phyloP scores from a whole-genome alignment of 306 rosid genomes.

The Begonia peltatifolia region DNA sequence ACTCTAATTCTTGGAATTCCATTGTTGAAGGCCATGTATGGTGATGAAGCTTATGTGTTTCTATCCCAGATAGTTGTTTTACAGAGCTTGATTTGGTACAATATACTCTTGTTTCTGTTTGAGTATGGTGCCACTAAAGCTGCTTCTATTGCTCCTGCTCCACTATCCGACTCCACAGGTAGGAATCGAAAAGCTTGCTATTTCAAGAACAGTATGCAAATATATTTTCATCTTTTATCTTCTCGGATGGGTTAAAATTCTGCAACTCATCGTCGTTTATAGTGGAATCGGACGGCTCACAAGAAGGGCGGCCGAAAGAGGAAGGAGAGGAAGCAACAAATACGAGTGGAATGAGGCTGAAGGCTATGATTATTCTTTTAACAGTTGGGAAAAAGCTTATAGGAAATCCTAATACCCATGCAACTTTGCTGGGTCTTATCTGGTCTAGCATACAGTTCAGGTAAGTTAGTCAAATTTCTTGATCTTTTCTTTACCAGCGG shows the following conservation, averaged over 20 bases:
- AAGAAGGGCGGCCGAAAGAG: slow-evolving; percentile 50
- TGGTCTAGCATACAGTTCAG: slow-evolving; percentile 68
- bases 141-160: slow-evolving; percentile 26
- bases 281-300: slow-evolving; percentile 45
- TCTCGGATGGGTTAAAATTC: not conserved
- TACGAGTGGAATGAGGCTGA: slow-evolving; percentile 22
- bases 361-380: slow-evolving; percentile 38
- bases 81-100: slow-evolving; percentile 89
- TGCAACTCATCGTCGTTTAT: slow-evolving; percentile 8
- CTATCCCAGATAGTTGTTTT: slow-evolving; percentile 69
- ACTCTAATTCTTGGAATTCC: slow-evolving; percentile 80
- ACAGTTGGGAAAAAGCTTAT: slow-evolving; percentile 69
- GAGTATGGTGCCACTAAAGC: slow-evolving; percentile 57
- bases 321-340: slow-evolving; percentile 30
- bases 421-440: slow-evolving; percentile 59
- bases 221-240: too few relatives aligned
- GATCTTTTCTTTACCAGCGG: not conserved
- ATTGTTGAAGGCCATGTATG: slow-evolving; percentile 70
- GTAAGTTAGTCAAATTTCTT: slow-evolving; percentile 13
- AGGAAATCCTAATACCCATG: slow-evolving; percentile 80
- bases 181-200: slow-evolving; percentile 9
- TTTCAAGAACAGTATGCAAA: slow-evolving; percentile 2
- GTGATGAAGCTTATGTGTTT: slow-evolving; percentile 28
- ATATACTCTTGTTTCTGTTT: slow-evolving; percentile 56
- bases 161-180: slow-evolving; percentile 58